Evolutionary conservation across 805 yeast species (phyloP).

Genomic region (Wickerhamiella allomyrinae): DNA sequence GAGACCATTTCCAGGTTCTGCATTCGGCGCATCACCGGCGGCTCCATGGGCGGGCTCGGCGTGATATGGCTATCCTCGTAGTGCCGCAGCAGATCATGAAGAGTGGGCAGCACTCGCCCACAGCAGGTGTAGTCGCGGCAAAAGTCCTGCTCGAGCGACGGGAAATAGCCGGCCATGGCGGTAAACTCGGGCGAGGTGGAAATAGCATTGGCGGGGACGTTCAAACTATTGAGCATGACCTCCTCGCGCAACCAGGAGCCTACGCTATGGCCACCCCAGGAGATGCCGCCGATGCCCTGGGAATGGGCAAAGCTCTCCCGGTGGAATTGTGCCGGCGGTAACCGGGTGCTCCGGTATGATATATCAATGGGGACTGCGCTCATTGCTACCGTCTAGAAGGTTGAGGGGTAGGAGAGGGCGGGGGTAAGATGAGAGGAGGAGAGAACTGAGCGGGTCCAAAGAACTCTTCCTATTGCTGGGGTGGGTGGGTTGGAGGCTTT

Average conservation of each 20-base stretch:
- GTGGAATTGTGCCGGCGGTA: conserved; percentile 37
- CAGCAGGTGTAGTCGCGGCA: conserved; percentile 96
- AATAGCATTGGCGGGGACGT: conserved; percentile 18
- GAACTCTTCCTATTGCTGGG: no score
- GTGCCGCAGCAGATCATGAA: conserved; percentile 85
- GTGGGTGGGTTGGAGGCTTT: no score
- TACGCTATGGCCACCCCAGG: conserved; percentile 92
- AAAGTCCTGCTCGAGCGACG: conserved; percentile 87
- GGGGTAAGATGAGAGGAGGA: no score
- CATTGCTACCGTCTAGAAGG: no score
- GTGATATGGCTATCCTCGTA: conserved; percentile 91
- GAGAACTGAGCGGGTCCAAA: no score
- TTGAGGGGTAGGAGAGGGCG: no score
- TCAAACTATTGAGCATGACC: conserved; percentile 22
- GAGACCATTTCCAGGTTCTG: conserved; percentile 73
- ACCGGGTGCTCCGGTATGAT: conserved; percentile 24
- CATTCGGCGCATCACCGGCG: conserved; percentile 25
- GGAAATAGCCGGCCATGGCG: conserved; percentile 57
- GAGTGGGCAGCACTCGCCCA: conserved; percentile 79
- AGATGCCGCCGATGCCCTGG: conserved; percentile 94
- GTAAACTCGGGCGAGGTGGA: conserved; percentile 9
- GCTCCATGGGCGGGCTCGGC: conserved; percentile 36
- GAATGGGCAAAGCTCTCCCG: conserved; percentile 90
- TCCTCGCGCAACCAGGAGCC: conserved; percentile 96
- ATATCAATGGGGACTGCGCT: conserved; percentile 30